Percentiles rank a stretch among this genome's conserved stretches.
These are phyloP conservation scores for Rhododendron williamsianum DNA, from an alignment of 148 eudicot genomes.

Conservation along the genomic window DNA sequence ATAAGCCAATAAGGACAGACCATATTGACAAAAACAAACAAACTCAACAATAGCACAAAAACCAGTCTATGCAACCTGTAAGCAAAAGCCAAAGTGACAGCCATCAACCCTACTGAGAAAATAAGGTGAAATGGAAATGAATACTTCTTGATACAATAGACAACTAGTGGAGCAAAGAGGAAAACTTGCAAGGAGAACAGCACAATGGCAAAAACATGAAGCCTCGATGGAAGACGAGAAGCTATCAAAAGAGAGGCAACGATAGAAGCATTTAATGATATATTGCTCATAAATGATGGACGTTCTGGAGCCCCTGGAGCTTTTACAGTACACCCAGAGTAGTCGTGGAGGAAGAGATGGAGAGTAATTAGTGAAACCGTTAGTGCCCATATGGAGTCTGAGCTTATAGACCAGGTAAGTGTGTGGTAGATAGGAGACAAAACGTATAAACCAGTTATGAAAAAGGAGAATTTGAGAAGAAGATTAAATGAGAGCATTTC, in stretches of 20 bases:
- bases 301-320: conserved; percentile 54
- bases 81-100: conserved; percentile 46
- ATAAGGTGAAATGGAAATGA: conserved; percentile 66
- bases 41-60: conserved; percentile 51
- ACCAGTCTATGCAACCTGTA: conserved; percentile 52
- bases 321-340: conserved; percentile 74
- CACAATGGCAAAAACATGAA: conserved; percentile 79
- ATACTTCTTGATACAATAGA: conserved; percentile 64
- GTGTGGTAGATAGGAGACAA: conserved; percentile 96
- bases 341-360: conserved; percentile 89
- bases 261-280: conserved; percentile 27
- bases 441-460: conserved; percentile 61
- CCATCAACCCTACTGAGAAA: conserved; percentile 62
- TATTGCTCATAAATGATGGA: conserved; percentile 62
- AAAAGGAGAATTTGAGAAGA: conserved; percentile 62
- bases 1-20: conserved; percentile 63
- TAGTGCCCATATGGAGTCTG: conserved; percentile 82
- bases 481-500: conserved; percentile 49
- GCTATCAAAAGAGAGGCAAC: conserved; percentile 94
- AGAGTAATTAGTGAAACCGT: conserved; percentile 63
- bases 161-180: conserved; percentile 79
- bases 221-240: conserved; percentile 89
- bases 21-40: conserved; percentile 62
- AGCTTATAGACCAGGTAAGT: conserved; percentile 78
- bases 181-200: conserved; percentile 24